phyloP scores from a whole-genome alignment of 1,284 basidiomycete genomes.

The Cutaneotrichosporon spelunceum region DNA sequence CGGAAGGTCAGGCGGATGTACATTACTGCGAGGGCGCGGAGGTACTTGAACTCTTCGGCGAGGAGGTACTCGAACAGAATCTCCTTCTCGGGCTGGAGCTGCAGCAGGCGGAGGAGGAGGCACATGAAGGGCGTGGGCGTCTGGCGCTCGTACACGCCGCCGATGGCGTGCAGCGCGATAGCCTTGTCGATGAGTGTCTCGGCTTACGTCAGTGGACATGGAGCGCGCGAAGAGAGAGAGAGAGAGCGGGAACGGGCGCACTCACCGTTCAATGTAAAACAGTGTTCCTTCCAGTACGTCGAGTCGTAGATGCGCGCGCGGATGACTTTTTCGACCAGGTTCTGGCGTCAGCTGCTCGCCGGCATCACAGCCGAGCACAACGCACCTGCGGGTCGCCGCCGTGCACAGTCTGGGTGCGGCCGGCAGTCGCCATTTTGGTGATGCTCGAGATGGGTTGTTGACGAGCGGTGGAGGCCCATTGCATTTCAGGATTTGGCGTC shows the following conservation, averaged over 20 bases:
- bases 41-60: conserved; percentile 98
- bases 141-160: conserved; percentile 86
- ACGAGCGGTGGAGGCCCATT: neutral
- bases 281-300: conserved; percentile 94
- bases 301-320: conserved; percentile 95
- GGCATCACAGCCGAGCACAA: neutral
- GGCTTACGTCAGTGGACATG: conserved; percentile 55
- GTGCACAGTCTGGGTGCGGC: conserved; percentile 61
- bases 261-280: conserved; percentile 83
- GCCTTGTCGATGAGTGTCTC: conserved; percentile 91
- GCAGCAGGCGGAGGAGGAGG: conserved; percentile 86
- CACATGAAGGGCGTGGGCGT: conserved; percentile 88
- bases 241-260: conserved; percentile 7
- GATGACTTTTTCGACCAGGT: conserved; percentile 93
- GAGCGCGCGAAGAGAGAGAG: neutral
- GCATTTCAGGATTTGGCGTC: neutral
- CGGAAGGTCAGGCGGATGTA: conserved; percentile 94
- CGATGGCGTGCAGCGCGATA: conserved; percentile 74
- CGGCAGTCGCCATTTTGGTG: conserved; percentile 16
- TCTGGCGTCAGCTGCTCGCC: conserved; percentile 59
- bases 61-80: conserved; percentile 91
- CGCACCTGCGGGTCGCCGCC: conserved; percentile 87
- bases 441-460: neutral
- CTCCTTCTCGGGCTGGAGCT: conserved; percentile 95
- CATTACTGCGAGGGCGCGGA: conserved; percentile 87